Evolutionary conservation across 2,329 filamentous ascomycete species (phyloP).

Genomic region (Cercospora brassicicola): DNA sequence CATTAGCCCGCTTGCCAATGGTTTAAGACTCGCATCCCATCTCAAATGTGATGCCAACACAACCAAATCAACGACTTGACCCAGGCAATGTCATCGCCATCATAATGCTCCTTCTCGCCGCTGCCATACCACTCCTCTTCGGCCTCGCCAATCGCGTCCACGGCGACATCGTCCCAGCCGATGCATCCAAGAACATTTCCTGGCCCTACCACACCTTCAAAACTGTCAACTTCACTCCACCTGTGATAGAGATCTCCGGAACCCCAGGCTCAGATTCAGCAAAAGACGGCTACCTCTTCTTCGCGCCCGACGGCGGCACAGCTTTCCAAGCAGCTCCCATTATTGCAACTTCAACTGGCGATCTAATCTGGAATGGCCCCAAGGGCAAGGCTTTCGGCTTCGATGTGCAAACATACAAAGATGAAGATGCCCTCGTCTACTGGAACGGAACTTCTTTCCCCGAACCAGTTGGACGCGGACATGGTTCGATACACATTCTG

Average conservation of each 20-base stretch:
- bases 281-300: constrained; percentile 22
- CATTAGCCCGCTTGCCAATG: background rate
- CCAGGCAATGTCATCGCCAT: constrained; percentile 7
- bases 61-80: background rate
- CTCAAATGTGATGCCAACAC: background rate
- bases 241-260: constrained; percentile 13
- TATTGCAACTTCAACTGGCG: constrained; percentile 20
- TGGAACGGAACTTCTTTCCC: constrained; percentile 27
- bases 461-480: constrained; percentile 25
- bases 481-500: constrained; percentile 22
- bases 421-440: constrained; percentile 21
- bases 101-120: background rate
- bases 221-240: constrained; percentile 20
- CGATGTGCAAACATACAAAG: constrained; percentile 20
- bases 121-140: background rate
- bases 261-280: background rate
- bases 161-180: constrained; percentile 12
- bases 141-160: constrained; percentile 4
- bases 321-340: constrained; percentile 21
- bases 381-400: constrained; percentile 22
- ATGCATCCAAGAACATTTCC: constrained; percentile 17
- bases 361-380: constrained; percentile 27
- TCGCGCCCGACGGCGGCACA: constrained; percentile 25
- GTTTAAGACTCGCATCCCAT: background rate
- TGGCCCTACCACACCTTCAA: constrained; percentile 23